Conservation (phyloP, 2,329 filamentous ascomycete genomes). For the Fusarium subtropicale region DNA sequence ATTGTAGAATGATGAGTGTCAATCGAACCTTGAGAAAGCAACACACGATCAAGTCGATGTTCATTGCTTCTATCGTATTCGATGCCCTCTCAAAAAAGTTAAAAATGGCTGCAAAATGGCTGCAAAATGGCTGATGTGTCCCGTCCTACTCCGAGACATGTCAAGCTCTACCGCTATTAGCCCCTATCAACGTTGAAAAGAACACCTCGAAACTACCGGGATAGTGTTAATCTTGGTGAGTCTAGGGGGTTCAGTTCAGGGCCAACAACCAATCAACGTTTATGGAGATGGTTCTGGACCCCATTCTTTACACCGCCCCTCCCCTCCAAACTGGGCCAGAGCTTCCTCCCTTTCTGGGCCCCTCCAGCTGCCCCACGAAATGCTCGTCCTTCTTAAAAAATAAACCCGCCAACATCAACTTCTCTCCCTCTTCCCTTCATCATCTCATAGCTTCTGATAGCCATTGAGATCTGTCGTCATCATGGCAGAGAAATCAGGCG, state of each 20-base stretch:
- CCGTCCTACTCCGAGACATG: slow-evolving; percentile 17
- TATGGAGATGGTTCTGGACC: slow-evolving; percentile 1
- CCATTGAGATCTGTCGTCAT: slow-evolving; percentile 48
- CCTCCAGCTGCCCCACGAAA: slow-evolving; percentile 36
- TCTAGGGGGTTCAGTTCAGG: slow-evolving; percentile 7
- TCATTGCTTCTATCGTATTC: background rate
- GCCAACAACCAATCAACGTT: slow-evolving; percentile 17
- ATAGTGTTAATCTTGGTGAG: slow-evolving; percentile 25
- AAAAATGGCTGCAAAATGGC: background rate
- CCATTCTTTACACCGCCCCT: slow-evolving; percentile 39
- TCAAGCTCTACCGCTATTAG: slow-evolving; percentile 18
- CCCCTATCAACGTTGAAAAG: slow-evolving; percentile 26
- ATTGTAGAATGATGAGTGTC: slow-evolving; percentile 1
- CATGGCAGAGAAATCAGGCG: slow-evolving; percentile 51
- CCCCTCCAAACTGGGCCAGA: slow-evolving; percentile 28
- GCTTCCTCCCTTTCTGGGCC: slow-evolving; percentile 33
- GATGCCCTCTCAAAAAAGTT: background rate
- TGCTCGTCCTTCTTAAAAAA: slow-evolving; percentile 35
- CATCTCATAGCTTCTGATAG: slow-evolving; percentile 37
- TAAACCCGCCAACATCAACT: slow-evolving; percentile 31
- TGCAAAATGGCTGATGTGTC: slow-evolving; percentile 5
- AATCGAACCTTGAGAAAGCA: background rate
- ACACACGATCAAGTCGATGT: no score
- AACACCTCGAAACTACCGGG: slow-evolving; percentile 35
- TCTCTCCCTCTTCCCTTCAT: slow-evolving; percentile 33